phyloP scores from a whole-genome alignment of 1,284 basidiomycete genomes.

The Cryptococcus wingfieldii region DNA sequence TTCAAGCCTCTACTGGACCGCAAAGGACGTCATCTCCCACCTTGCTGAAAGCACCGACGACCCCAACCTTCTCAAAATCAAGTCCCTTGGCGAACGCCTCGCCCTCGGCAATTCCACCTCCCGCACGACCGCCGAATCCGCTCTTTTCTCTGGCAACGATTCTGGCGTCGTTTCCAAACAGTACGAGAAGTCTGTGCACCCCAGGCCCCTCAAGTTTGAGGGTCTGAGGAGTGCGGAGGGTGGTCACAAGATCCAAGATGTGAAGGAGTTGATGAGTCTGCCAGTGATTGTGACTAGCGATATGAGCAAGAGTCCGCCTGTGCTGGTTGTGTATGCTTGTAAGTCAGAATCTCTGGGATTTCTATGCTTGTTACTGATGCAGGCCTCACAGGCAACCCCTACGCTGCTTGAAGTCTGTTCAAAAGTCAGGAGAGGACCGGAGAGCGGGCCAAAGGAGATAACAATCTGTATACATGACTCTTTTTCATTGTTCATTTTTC shows the following conservation, averaged over 20 bases:
- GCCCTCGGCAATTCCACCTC: constrained; percentile 58
- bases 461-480: background rate
- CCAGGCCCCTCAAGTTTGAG: constrained; percentile 66
- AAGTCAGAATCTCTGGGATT: constrained; percentile 8
- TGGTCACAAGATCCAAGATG: constrained; percentile 88
- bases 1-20: constrained; percentile 61
- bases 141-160: constrained; percentile 66
- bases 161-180: constrained; percentile 60
- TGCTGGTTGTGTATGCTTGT: constrained; percentile 62
- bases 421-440: background rate
- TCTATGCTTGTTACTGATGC: background rate
- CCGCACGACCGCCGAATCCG: constrained; percentile 74
- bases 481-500: background rate
- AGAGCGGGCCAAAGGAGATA: background rate
- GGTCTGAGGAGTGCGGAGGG: constrained; percentile 63
- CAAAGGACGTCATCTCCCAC: constrained; percentile 86
- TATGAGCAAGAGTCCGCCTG: constrained; percentile 86
- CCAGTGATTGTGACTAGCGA: constrained; percentile 92
- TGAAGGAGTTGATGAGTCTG: constrained; percentile 81
- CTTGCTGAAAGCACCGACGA: constrained; percentile 86
- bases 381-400: constrained; percentile 17
- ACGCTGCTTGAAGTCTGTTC: constrained; percentile 8
- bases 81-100: constrained; percentile 78
- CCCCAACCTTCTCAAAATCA: constrained; percentile 85
- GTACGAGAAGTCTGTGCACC: constrained; percentile 67